Conservation (phyloP, 106 monocot species). For the Acorus gramineus region DNA sequence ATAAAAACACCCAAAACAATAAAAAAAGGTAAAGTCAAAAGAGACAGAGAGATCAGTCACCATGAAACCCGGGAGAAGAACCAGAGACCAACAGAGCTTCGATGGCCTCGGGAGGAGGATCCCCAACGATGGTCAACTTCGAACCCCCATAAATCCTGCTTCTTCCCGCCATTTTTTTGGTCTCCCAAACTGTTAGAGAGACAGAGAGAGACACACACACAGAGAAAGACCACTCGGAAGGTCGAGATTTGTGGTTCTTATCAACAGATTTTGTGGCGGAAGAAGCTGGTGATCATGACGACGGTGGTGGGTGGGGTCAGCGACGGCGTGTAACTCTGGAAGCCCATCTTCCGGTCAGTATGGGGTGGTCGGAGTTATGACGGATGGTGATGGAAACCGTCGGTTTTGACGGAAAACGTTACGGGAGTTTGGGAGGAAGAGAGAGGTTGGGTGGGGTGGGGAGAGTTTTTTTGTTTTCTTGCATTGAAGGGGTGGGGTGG, state of each 20-base stretch:
- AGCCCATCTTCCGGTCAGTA: too few species aligned
- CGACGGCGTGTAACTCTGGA: too few species aligned
- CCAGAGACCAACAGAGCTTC: conserved; percentile 24
- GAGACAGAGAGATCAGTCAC: conserved; percentile 5
- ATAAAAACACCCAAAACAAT: background rate
- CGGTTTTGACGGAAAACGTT: too few species aligned
- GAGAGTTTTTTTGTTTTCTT: too few species aligned
- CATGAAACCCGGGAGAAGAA: conserved; percentile 17
- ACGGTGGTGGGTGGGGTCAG: conserved; percentile 27
- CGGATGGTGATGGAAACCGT: too few species aligned
- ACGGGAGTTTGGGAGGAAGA: too few species aligned
- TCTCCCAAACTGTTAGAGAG: background rate
- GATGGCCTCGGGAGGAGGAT: conserved; percentile 20
- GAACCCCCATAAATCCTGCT: conserved; percentile 19
- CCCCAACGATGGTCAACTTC: conserved; percentile 26
- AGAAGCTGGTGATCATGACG: conserved; percentile 64
- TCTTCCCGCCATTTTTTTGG: conserved; percentile 26
- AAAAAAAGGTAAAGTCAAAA: background rate
- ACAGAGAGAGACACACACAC: background rate
- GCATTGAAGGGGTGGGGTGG: too few species aligned
- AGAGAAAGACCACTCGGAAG: background rate
- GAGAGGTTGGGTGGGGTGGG: too few species aligned
- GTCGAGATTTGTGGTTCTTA: background rate
- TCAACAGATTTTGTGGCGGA: conserved; percentile 38
- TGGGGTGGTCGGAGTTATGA: too few species aligned